Evolutionary conservation across 805 yeast genomes (phyloP).

Genomic region (Yamadazyma insecticola): DNA sequence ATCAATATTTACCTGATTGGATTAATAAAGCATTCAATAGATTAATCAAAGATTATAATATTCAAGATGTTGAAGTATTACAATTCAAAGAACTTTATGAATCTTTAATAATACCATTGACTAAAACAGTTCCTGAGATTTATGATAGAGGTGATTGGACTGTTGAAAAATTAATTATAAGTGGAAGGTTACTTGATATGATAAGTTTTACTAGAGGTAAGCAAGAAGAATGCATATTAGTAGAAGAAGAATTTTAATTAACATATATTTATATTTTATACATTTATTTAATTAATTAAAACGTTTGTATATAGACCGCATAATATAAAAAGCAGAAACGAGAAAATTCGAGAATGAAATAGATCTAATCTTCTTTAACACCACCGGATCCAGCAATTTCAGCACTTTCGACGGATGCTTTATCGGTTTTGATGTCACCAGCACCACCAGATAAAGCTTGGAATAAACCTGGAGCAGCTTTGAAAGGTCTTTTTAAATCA

Average conservation of each 20-base stretch:
- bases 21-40: slow-evolving; percentile 36
- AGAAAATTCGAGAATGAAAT: too few relatives aligned
- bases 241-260: slow-evolving; percentile 11
- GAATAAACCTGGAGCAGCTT: slow-evolving; percentile 56
- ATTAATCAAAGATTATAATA: slow-evolving; percentile 30
- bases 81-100: slow-evolving; percentile 53
- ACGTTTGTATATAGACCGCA: too few relatives aligned
- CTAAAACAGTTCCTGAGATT: slow-evolving; percentile 52
- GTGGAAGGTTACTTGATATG: slow-evolving; percentile 49
- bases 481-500: slow-evolving; percentile 95
- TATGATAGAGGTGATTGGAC: slow-evolving; percentile 49
- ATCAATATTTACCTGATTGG: slow-evolving; percentile 47
- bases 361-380: slow-evolving; percentile 77
- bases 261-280: not conserved
- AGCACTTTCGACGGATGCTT: slow-evolving; percentile 78
- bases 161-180: slow-evolving; percentile 42
- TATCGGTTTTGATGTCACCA: slow-evolving; percentile 69
- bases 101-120: slow-evolving; percentile 45
- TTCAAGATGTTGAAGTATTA: slow-evolving; percentile 49
- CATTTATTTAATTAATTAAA: too few relatives aligned
- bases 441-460: slow-evolving; percentile 60
- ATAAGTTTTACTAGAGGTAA: slow-evolving; percentile 45
- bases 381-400: slow-evolving; percentile 87
- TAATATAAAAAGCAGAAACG: too few relatives aligned
- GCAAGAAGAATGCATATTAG: slow-evolving; percentile 41